These are phyloP conservation scores for Phanerochaete sordida DNA, from an alignment of 768 basidiomycete genomes.

Conservation along the genomic window DNA sequence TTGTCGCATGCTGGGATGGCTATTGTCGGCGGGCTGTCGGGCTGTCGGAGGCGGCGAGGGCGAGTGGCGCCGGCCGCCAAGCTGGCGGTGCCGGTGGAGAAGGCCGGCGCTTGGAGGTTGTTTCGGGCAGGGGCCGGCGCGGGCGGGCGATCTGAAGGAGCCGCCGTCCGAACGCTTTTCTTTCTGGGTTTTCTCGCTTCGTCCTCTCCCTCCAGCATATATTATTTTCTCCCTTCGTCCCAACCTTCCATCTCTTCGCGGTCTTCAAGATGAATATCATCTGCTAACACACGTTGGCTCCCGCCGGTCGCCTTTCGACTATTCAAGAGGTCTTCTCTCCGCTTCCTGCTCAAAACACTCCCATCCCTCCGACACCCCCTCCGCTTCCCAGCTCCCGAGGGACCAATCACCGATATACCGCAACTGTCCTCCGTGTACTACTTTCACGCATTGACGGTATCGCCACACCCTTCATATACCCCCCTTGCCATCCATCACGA, in stretches of 20 bases:
- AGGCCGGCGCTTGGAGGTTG: not conserved
- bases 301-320: slow-evolving; percentile 7
- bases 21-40: no score
- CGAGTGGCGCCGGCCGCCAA: not conserved
- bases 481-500: not conserved
- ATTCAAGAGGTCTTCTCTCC: slow-evolving; percentile 7
- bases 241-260: not conserved
- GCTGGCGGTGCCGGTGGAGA: not conserved
- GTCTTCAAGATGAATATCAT: slow-evolving; percentile 10
- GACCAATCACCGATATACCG: slow-evolving; percentile 11
- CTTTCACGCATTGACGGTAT: not conserved
- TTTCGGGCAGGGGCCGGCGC: not conserved
- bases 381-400: slow-evolving; percentile 1
- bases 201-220: not conserved
- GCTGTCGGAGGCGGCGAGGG: no score
- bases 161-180: not conserved
- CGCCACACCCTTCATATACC: slow-evolving; percentile 13
- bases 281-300: slow-evolving; percentile 10
- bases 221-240: not conserved
- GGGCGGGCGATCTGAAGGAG: not conserved
- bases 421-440: slow-evolving; percentile 1
- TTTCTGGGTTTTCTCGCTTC: not conserved
- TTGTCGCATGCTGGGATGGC: no score
- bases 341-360: not conserved
- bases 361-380: slow-evolving; percentile 9